These are phyloP conservation scores for Plasmodium berghei DNA, from an alignment of 169 alveolate genomes.

Conservation along the genomic window DNA sequence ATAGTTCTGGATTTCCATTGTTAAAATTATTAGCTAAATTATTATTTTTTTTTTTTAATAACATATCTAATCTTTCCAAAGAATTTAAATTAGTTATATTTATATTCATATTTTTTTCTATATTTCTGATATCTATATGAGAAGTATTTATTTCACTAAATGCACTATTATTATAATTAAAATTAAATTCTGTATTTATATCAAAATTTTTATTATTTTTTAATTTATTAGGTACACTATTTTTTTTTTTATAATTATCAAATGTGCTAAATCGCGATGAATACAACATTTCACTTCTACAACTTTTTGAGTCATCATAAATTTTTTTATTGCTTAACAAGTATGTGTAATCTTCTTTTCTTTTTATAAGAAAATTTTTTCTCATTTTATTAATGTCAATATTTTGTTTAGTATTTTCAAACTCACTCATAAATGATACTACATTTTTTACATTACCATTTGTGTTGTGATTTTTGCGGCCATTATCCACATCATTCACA, in stretches of 20 bases:
- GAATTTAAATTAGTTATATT: constrained; percentile 21
- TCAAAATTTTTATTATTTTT: constrained; percentile 24
- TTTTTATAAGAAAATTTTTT: constrained; percentile 12
- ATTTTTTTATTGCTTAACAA: constrained; percentile 31
- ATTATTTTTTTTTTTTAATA: constrained; percentile 28
- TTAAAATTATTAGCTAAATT: neutral
- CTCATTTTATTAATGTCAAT: neutral
- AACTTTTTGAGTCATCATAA: constrained; percentile 11
- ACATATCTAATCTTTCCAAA: constrained; percentile 39
- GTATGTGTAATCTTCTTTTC: constrained; percentile 27
- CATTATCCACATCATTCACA: neutral
- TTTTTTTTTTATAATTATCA: neutral
- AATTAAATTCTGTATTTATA: constrained; percentile 8
- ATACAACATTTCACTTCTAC: neutral
- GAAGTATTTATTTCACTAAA: neutral
- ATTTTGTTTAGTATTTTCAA: too few relatives aligned
- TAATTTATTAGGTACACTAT: neutral
- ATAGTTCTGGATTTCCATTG: constrained; percentile 4
- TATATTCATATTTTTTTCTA: neutral
- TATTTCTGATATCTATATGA: neutral
- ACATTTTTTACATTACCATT: neutral
- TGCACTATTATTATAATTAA: neutral
- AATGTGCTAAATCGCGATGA: neutral
- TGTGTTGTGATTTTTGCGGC: neutral
- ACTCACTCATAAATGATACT: neutral